Evolutionary conservation across 2,329 filamentous ascomycete genomes (phyloP), one percentile per base, ranked within the genome.

Genomic region (Colletotrichum spaethianum): DNA sequence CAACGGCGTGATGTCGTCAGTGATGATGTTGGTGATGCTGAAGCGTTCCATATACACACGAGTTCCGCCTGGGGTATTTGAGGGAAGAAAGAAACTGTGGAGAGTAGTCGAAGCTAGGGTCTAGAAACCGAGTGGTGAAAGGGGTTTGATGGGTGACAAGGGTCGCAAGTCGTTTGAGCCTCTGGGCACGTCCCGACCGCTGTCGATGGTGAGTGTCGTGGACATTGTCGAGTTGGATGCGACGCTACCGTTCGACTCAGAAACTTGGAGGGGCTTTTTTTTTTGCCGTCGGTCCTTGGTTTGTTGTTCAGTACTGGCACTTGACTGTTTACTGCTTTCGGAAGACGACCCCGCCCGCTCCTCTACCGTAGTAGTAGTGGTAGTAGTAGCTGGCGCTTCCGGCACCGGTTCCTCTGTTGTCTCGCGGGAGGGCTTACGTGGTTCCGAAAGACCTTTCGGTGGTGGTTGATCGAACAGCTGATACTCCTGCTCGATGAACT

Each of bases 401-500:
- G 75, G 55, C 23, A 38, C 53, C 50, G 23, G 70, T 38, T 70
- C 67, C 56, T 73, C 63, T 14, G 65, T 36, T 3, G 40, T 75
- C 69, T 50, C 75, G 56, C 55, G 70, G 28, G 36, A 73, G 18
- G 70, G 73, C 64, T 72, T 74, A 26, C 73, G 80, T 12, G 81
- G 77, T 61, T 84, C 79, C 14, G 81, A 77, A 28, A 89, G 79
- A 20, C 90, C 82, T 77, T 83, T 80, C 0, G 90, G 90, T 7
- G 89, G 85, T 4, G 89, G 86, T 77, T 88, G 85, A 66, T 91
- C 87, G 66, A 92, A 90, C 3, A 90, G 79, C 74, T 82, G 83
- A 76, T 93, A 92, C 77, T 93, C 92, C 74, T 92, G 86, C 76
- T 93, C 90, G 44, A 95, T 91, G 78, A 89, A 96, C 75, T 91